phyloP scores from a whole-genome alignment of 1,139 yeast species.

The Meyerozyma athensensis region DNA sequence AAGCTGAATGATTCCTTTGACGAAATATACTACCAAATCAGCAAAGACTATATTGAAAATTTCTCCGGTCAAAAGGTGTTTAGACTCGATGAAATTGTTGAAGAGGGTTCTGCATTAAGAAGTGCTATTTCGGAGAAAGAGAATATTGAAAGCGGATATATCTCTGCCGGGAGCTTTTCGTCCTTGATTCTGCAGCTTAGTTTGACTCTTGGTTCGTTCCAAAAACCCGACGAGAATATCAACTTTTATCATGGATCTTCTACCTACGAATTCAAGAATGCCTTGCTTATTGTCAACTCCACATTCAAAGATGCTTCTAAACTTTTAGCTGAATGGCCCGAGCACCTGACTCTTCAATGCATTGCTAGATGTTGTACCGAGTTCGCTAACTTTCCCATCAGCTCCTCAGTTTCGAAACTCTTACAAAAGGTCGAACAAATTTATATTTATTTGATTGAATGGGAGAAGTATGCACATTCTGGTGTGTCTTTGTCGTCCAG shows the following conservation, averaged over 20 bases:
- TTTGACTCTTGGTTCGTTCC: constrained; percentile 19
- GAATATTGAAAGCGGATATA: constrained; percentile 18
- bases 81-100: constrained; percentile 26
- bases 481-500: constrained; percentile 60
- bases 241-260: constrained; percentile 72
- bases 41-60: constrained; percentile 26
- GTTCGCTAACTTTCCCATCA: constrained; percentile 55
- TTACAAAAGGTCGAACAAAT: constrained; percentile 84
- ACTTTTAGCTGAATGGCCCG: constrained; percentile 82
- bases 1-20: constrained; percentile 22
- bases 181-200: constrained; percentile 39
- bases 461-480: constrained; percentile 89
- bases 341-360: constrained; percentile 81
- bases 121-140: constrained; percentile 18
- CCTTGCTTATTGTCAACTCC: constrained; percentile 48
- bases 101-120: constrained; percentile 39
- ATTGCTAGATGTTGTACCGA: constrained; percentile 65
- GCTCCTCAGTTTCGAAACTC: constrained; percentile 71
- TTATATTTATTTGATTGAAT: constrained; percentile 75
- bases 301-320: constrained; percentile 44
- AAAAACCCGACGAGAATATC: constrained; percentile 21
- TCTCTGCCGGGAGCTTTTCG: constrained; percentile 35
- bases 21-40: constrained; percentile 26
- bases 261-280: constrained; percentile 55
- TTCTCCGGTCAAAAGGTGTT: constrained; percentile 15